Evolutionary conservation across 1,284 basidiomycete genomes (phyloP), one percentile per base, ranked within the genome.

Genomic region (Volvariella volvacea): DNA sequence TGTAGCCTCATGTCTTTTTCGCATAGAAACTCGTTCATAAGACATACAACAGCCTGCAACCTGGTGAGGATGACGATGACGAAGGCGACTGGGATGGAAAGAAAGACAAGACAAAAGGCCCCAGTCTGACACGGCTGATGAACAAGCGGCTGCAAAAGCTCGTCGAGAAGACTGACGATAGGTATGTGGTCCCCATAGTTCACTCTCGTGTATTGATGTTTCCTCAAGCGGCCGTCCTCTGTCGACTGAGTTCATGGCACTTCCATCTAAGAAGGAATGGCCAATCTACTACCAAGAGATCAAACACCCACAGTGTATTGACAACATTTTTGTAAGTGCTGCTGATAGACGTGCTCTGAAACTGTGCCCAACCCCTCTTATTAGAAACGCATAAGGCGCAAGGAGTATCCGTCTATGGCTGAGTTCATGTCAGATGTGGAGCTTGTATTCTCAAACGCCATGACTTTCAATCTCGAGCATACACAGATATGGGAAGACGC

Each of bases 381-480:
- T 16, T 49, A 90, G 87, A 87, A 83, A 78, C 76, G 71, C 39
- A 66, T 90, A 50, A 87, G 88, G 56, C 75, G 76, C 44, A 88
- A 88, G 58, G 83, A 85, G 52, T 90, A 90, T 53, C 52, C 57
- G 22, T 72, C 72, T 1, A 66, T 80, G 1, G 68, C 76, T 3
- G 82, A 88, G 31, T 92, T 94, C 57, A 85, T 86, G 42, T 77
- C 78, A 22, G 93, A 96, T 52, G 83, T 93, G 4, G 90, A 93
- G 56, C 76, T 92, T 36, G 86, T 96, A 39, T 95, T 93, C 65
- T 77, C 80, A n/a, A 97, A 97, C 60, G 93, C 93, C 2, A 73
- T 91, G 61, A 65, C 74, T 42, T 90, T 88, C 64, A 90, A 90
- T 52, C 78, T 76, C 52, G 88, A 90, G 19, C 74, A 83, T 54